phyloP scores from a whole-genome alignment of 2,329 filamentous ascomycete species.

The Talaromyces funiculosus region DNA sequence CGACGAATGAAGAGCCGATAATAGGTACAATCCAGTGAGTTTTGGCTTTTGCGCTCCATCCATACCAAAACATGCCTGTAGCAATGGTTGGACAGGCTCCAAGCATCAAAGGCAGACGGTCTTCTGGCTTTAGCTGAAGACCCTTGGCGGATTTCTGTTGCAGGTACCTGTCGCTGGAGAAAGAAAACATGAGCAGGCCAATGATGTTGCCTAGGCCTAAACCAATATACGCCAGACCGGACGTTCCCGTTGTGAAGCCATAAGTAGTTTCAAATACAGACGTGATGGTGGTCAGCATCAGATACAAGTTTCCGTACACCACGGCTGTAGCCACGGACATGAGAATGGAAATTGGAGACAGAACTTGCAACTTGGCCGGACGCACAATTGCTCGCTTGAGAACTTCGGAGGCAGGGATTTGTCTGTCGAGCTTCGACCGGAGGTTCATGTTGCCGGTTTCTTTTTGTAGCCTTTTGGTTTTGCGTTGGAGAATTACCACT shows the following conservation, averaged over 20 bases:
- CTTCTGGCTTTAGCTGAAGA: conserved; percentile 12
- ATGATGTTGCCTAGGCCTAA: conserved; percentile 40
- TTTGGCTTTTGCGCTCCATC: conserved; percentile 47
- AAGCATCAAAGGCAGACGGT: conserved; percentile 14
- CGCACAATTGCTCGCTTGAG: conserved; percentile 44
- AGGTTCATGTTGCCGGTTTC: conserved; percentile 36
- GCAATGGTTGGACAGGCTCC: conserved; percentile 4
- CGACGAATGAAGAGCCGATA: conserved; percentile 49
- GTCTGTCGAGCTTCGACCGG: conserved; percentile 26
- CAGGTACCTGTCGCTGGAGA: conserved; percentile 17
- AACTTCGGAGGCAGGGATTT: conserved; percentile 34
- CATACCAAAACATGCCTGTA: conserved; percentile 47
- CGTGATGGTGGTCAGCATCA: conserved; percentile 53
- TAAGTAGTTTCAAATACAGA: conserved; percentile 50
- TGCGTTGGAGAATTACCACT: conserved; percentile 37
- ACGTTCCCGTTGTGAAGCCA: conserved; percentile 40
- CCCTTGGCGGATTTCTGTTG: conserved; percentile 12
- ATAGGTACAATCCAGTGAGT: conserved; percentile 54
- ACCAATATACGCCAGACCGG: conserved; percentile 47
- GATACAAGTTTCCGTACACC: conserved; percentile 53
- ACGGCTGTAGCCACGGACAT: conserved; percentile 52
- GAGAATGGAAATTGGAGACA: conserved; percentile 51
- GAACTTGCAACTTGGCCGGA: conserved; percentile 41
- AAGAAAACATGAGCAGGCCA: conserved; percentile 15
- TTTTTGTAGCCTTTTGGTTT: conserved; percentile 39